Base-by-base conservation (phyloP, 441 rosid genomes). In the Omphalea diandra region DNA sequence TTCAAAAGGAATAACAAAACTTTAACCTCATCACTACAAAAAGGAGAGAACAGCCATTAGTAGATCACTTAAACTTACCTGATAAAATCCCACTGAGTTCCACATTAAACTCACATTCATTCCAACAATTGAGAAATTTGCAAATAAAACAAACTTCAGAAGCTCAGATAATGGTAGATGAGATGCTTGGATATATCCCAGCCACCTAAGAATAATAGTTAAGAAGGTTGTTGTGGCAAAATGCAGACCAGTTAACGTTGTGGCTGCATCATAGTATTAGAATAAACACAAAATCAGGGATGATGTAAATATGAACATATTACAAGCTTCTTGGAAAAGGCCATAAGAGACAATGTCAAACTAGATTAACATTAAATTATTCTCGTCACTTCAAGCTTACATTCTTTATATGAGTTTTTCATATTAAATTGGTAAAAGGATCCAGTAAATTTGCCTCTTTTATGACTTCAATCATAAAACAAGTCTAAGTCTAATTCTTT, bases 81-180 rank as follows among this genome's bases (percentile, higher is more conserved):
- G 98, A 82, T 94, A 94, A 79, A 94, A 94, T 36, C 98, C 98
- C 20, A 94, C 98, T 14, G 98, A 94, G 40, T 94, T 94, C 98
- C 97, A 94, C 98, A 94, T 92, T 58, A 94, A 83, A 76, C 98
- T 94, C 64, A 94, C 94, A 53, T 94, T 94, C 98, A 94, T 94
- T 74, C 98, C 98, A n/a, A n/a, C n/a, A n/a, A n/a, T n/a, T n/a
- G n/a, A n/a, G n/a, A n/a, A n/a, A n/a, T n/a, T n/a, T n/a, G 97
- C 96, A 44, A 91, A 94, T 71, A 94, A 41, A 64, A 94, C 97
- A 76, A 88, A 94, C 80, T 82, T 94, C 33, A 90, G 61, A 76
- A 92, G 89, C 65, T 94, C 99, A 32, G 85, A 61, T 46, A 83
- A 70, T 0, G 98, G 99, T 68, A 94, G 83, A 65, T 88, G 86